Base-by-base conservation (phyloP, 768 basidiomycete species). In the Tephrocybe sp. region DNA sequence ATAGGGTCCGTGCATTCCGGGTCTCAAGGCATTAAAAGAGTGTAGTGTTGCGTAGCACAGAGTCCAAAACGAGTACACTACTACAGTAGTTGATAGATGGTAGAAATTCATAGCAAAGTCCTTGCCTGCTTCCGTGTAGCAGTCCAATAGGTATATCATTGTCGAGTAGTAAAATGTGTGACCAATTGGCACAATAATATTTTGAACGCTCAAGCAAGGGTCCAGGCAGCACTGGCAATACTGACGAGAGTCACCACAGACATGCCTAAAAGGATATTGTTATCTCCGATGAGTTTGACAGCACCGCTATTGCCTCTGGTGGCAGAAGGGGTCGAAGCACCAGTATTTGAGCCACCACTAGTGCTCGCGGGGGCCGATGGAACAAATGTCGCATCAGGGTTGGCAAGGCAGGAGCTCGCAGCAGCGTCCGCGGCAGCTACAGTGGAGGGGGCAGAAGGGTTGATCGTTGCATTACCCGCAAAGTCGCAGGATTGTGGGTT, bases 381-480 rank as follows among this genome's bases (percentile, higher is more conserved):
- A 8, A 80, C 78, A 63, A 83, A 84, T 6, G 82, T 83, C 12
- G 84, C 77, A 12, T 70, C 64, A 13, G 85, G 78, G 61, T 74
- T 83, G 16, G 87, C 64, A 47, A 90, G 66, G 61, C 89, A 92
- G 12, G 86, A 84, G 46, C 70, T 77, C 19, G 78, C 84, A 33
- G 78, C 85, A 30, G 81, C 67, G 49, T 71, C 71, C 34, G 81
- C 79, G 23, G 74, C 73, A 9, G 75, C 68, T 13, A 68, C 69
- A 40, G 65, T 61, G 6, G 84, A 62, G 24, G 85, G 75, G 13
- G 81, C 79, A 3, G 61, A 62, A 13, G 70, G 10, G 59, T 89
- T 88, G 55, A 91, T 72, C 13, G 89, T 91, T 4, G 84, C 93
- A 61, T 97, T 97, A 7, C 93, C 91, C 45, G 67, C 66, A 63